Evolutionary conservation across 108 stramenopile species (phyloP), one percentile per base, ranked within the genome.

Genomic region (Cylindrotheca fusiformis): DNA sequence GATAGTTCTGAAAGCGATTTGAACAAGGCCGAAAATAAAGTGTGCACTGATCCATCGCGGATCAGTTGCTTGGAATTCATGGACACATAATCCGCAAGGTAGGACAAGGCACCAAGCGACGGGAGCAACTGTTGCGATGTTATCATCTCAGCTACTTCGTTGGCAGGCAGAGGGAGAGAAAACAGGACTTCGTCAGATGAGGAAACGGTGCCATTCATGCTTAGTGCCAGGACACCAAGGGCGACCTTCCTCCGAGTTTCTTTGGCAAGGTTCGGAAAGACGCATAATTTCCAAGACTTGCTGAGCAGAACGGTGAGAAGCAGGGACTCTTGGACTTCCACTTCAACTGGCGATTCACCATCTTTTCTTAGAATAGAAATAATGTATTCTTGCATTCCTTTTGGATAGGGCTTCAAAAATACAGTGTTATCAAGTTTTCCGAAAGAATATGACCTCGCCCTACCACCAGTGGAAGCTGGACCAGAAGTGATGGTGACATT

Each of bases 381-480:
- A 52, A 89, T 77, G 18, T 71, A 61, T 17, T 59, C 19, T 25
- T 67, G 14, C 93, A 94, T 94, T 27, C 69, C 78, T 50, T 63
- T 61, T 6, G 93, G 93, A 51, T 89, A 94, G 24, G 85, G 83
- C 6, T 80, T 63, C 3, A 90, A 31, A 24, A 74, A 49, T 8
- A 47, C 51, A 29, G 74, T 53, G 23, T 64, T 55, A 46, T 81
- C 80, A 32, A 58, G 70, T 22, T 76, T 75, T 31, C 89, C 87
- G 67, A 94, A 64, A 3, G 93, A 91, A 60, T 94, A 90, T 6
- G 89, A 91, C 26, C 89, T 58, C 25, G 60, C 51, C 63, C 93
- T 57, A n/a, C 83, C 68, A 22, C 93, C 89, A 4, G 52, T 54
- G n/a, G 58, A 55, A n/a, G 74, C 54, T 4, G 93, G 89, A 6